Evolutionary conservation across 1,284 basidiomycete species (phyloP).

Genomic region (Ustilago vetiveriae): DNA sequence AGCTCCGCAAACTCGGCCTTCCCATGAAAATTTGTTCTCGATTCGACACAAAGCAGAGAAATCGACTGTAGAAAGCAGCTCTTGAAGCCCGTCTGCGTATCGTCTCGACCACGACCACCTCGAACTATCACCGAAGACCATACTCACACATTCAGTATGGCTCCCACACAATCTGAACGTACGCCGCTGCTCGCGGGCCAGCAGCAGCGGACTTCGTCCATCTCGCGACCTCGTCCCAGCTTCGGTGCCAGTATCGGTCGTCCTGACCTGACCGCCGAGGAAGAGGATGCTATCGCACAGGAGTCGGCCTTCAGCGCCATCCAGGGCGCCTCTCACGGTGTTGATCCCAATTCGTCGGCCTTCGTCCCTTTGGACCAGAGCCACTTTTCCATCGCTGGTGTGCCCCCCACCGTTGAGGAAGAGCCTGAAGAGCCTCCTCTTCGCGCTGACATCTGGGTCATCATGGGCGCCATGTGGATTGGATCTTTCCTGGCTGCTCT

Average conservation of each 20-base stretch:
- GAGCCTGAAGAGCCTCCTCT: constrained; percentile 40
- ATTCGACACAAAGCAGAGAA: too few relatives aligned
- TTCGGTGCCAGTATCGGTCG: constrained; percentile 48
- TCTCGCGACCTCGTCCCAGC: constrained; percentile 43
- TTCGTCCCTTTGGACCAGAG: constrained; percentile 61
- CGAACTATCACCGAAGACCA: not conserved
- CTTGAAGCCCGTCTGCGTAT: not conserved
- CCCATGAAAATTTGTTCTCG: too few relatives aligned
- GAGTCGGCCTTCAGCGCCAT: constrained; percentile 62
- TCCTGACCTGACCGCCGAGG: constrained; percentile 45
- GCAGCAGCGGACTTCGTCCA: constrained; percentile 24
- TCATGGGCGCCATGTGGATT: constrained; percentile 66
- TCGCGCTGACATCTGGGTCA: constrained; percentile 56
- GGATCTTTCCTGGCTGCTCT: constrained; percentile 62
- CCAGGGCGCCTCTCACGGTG: constrained; percentile 60
- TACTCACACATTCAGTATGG: constrained; percentile 11
- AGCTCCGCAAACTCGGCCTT: not conserved
- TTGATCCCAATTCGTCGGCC: constrained; percentile 64
- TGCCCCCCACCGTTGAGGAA: constrained; percentile 35
- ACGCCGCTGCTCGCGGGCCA: constrained; percentile 44
- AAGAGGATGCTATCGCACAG: constrained; percentile 60
- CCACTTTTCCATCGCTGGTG: constrained; percentile 51
- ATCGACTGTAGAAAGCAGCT: too few relatives aligned
- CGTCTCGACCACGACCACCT: constrained; percentile 6
- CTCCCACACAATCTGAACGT: constrained; percentile 40